These are phyloP conservation scores for Ceratocystis lukuohia DNA, from an alignment of 2,329 filamentous ascomycete genomes.

Conservation along the genomic window DNA sequence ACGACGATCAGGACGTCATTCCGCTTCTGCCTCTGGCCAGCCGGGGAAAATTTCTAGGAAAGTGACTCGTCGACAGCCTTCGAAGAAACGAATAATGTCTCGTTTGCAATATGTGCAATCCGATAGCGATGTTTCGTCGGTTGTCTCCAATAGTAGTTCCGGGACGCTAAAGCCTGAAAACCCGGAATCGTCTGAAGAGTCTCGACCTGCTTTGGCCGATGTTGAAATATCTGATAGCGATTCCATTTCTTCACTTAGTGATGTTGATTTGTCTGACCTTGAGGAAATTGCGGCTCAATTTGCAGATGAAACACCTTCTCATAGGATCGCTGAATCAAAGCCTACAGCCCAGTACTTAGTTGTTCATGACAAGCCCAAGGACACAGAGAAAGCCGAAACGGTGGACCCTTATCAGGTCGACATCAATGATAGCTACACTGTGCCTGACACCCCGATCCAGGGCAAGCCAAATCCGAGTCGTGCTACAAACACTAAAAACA, in stretches of 20 bases:
- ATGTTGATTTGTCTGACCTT: conserved; percentile 17
- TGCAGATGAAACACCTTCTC: not conserved
- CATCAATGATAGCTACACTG: conserved; percentile 16
- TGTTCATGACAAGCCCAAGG: not conserved
- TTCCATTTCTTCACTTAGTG: conserved; percentile 17
- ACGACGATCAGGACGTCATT: not conserved
- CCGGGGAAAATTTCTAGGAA: not conserved
- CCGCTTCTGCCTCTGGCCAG: not conserved
- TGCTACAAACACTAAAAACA: conserved; percentile 13
- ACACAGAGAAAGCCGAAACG: not conserved
- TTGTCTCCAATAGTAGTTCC: not conserved
- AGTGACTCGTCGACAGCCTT: not conserved
- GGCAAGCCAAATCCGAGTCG: conserved; percentile 15
- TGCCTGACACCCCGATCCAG: conserved; percentile 21
- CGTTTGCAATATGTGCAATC: not conserved
- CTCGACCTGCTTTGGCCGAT: not conserved
- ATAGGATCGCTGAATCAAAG: conserved; percentile 4
- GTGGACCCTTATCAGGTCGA: conserved; percentile 6
- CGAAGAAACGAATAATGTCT: not conserved
- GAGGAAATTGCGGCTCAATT: conserved; percentile 13
- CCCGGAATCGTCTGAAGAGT: too few species aligned
- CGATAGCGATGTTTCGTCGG: not conserved
- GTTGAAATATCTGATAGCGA: conserved; percentile 11
- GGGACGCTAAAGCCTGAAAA: not conserved
- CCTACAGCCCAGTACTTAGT: not conserved